Conservation (phyloP, 1,284 basidiomycete genomes). For the Naganishia sp. region DNA sequence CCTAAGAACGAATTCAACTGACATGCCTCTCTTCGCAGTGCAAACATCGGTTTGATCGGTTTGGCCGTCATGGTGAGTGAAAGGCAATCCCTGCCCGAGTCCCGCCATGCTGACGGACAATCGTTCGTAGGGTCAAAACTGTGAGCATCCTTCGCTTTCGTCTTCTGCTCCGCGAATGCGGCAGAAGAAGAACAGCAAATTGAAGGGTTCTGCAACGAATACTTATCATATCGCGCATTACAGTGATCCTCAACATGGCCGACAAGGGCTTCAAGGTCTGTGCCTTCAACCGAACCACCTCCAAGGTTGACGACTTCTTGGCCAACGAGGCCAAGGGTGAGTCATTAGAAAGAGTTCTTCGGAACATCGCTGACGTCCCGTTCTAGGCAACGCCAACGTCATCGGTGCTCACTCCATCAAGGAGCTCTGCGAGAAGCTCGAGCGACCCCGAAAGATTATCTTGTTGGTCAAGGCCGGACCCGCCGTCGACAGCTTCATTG, state of each 20-base stretch:
- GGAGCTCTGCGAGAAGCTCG: conserved; percentile 68
- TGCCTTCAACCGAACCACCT: conserved; percentile 94
- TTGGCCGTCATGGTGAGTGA: conserved; percentile 33
- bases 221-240: neutral
- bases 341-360: conserved; percentile 20
- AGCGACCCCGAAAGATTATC: conserved; percentile 74
- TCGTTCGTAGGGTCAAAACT: conserved; percentile 30
- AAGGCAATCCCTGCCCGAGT: too few relatives aligned
- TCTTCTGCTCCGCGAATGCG: too few relatives aligned
- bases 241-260: conserved; percentile 87
- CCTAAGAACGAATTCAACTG: conserved; percentile 7
- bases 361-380: conserved; percentile 5
- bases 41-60: conserved; percentile 53
- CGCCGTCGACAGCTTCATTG: conserved; percentile 64
- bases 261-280: conserved; percentile 98
- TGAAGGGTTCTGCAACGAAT: neutral
- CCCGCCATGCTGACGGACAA: neutral
- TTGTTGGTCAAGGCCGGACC: conserved; percentile 74
- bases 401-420: conserved; percentile 92
- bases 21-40: conserved; percentile 37
- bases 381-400: conserved; percentile 77
- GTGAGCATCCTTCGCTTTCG: conserved; percentile 4
- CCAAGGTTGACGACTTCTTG: conserved; percentile 95
- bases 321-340: conserved; percentile 95
- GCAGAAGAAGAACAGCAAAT: neutral